Conservation (phyloP, 1,139 yeast species). For the Casaregolazyma suthepensis region DNA sequence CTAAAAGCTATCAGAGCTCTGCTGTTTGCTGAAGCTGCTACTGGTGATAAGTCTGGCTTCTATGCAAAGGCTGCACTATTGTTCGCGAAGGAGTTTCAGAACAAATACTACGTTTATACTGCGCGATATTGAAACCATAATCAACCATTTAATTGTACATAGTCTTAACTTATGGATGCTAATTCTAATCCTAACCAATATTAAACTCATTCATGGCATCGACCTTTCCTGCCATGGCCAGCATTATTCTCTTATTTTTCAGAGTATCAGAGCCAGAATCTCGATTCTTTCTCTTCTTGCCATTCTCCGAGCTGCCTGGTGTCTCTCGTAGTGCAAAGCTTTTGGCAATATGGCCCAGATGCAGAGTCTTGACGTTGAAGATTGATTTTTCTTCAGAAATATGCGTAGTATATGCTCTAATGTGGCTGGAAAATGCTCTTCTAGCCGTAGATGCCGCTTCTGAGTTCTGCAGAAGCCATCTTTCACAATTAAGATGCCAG, state of each 20-base stretch:
- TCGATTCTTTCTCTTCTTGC: slow-evolving; percentile 7
- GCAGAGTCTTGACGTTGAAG: slow-evolving; percentile 75
- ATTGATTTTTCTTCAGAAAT: slow-evolving; percentile 67
- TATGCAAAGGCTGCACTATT: slow-evolving; percentile 23
- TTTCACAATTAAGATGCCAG: slow-evolving; percentile 86
- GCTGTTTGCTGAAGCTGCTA: slow-evolving; percentile 20
- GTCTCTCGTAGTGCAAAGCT: slow-evolving; percentile 92
- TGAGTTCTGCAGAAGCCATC: slow-evolving; percentile 67
- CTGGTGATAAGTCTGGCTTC: slow-evolving; percentile 17
- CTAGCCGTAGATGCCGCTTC: slow-evolving; percentile 65
- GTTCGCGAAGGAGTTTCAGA: slow-evolving; percentile 14
- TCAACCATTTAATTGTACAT: not conserved
- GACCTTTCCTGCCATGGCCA: slow-evolving; percentile 69
- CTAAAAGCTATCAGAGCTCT: slow-evolving; percentile 26
- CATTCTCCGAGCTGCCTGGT: slow-evolving; percentile 45
- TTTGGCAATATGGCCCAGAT: slow-evolving; percentile 93
- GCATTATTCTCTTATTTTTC: slow-evolving; percentile 53
- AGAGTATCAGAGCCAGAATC: slow-evolving; percentile 7
- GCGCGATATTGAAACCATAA: not conserved
- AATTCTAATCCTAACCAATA: slow-evolving; percentile 36
- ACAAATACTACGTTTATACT: not conserved
- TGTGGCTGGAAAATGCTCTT: slow-evolving; percentile 79
- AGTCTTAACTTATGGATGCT: too few species aligned
- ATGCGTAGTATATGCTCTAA: slow-evolving; percentile 97
- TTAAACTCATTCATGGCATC: slow-evolving; percentile 74